Percentiles rank a stretch among this genome's conserved stretches.
These are phyloP conservation scores for Xylariaceae sp. DNA, from an alignment of 2,329 filamentous ascomycete genomes.

Conservation along the genomic window DNA sequence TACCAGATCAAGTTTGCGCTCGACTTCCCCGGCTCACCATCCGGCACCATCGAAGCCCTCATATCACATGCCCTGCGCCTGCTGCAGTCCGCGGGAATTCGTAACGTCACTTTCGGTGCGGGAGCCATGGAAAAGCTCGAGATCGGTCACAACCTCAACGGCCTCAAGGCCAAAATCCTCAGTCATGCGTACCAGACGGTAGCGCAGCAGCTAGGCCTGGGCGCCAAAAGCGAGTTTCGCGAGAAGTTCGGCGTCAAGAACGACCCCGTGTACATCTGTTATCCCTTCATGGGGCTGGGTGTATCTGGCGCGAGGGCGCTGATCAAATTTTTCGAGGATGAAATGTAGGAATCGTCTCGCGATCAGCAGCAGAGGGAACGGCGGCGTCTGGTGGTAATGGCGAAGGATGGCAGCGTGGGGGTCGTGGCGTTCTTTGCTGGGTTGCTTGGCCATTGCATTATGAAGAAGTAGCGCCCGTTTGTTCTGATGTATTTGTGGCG, in stretches of 20 bases:
- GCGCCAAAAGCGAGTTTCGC: conserved; percentile 82
- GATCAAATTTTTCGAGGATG: conserved; percentile 80
- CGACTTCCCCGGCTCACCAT: conserved; percentile 83
- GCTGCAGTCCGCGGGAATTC: conserved; percentile 52
- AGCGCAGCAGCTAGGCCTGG: conserved; percentile 31
- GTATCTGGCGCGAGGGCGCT: conserved; percentile 79
- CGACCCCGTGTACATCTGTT: conserved; percentile 84
- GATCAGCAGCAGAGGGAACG: background rate
- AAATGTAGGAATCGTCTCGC: conserved; percentile 25
- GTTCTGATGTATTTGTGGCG: too few relatives aligned
- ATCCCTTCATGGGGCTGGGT: conserved; percentile 78
- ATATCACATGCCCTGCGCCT: conserved; percentile 52
- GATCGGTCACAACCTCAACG: conserved; percentile 75
- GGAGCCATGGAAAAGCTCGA: conserved; percentile 70
- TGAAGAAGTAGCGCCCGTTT: too few relatives aligned
- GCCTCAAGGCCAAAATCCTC: conserved; percentile 73
- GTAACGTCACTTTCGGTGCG: conserved; percentile 77
- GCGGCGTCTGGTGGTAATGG: background rate
- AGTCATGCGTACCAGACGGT: conserved; percentile 71
- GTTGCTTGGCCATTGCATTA: too few relatives aligned
- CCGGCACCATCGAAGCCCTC: conserved; percentile 78
- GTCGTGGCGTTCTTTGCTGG: conserved; percentile 1
- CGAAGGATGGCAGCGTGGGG: background rate
- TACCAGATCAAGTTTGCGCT: conserved; percentile 97
- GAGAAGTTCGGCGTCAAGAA: conserved; percentile 83